These are phyloP conservation scores for Hypseocharis bilobata DNA, from an alignment of 441 rosid species.

Conservation along the genomic window DNA sequence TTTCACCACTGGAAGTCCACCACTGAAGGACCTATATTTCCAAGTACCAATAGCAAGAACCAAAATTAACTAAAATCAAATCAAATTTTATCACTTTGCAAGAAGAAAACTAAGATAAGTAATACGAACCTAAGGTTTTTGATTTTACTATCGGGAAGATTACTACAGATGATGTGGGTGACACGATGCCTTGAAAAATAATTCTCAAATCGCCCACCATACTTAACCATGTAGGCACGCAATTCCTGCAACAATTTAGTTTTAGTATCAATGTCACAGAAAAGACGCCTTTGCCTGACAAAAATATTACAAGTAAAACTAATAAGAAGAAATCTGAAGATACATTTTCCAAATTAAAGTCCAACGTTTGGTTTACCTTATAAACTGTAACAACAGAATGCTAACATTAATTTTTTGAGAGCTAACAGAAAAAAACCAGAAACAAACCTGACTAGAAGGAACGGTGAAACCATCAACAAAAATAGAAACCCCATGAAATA, in stretches of 20 bases:
- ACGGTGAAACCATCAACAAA: slow-evolving; percentile 83
- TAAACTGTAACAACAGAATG: too few relatives aligned
- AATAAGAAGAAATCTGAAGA: background rate
- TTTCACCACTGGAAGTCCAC: slow-evolving; percentile 87
- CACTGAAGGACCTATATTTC: slow-evolving; percentile 61
- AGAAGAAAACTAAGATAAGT: slow-evolving; percentile 5
- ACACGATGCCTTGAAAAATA: slow-evolving; percentile 72
- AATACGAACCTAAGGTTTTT: slow-evolving; percentile 61
- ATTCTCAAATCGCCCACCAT: slow-evolving; percentile 73
- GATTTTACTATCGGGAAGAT: slow-evolving; percentile 75
- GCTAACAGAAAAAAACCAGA: slow-evolving; percentile 6
- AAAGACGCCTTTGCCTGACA: background rate
- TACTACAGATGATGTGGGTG: slow-evolving; percentile 81
- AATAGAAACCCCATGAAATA: slow-evolving; percentile 68
- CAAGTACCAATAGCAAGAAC: background rate
- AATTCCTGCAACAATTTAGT: slow-evolving; percentile 41
- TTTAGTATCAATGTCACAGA: background rate
- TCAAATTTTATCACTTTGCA: background rate
- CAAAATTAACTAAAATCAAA: slow-evolving; percentile 1
- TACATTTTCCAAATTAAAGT: background rate
- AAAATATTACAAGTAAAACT: background rate
- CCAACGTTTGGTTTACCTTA: too few relatives aligned
- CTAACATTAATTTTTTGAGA: too few relatives aligned
- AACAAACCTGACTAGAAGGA: slow-evolving; percentile 75
- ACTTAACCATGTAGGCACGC: slow-evolving; percentile 52